Evolutionary conservation across 2,329 filamentous ascomycete genomes (phyloP), one percentile per base, ranked within the genome.

Genomic region (Fusarium sp.): DNA sequence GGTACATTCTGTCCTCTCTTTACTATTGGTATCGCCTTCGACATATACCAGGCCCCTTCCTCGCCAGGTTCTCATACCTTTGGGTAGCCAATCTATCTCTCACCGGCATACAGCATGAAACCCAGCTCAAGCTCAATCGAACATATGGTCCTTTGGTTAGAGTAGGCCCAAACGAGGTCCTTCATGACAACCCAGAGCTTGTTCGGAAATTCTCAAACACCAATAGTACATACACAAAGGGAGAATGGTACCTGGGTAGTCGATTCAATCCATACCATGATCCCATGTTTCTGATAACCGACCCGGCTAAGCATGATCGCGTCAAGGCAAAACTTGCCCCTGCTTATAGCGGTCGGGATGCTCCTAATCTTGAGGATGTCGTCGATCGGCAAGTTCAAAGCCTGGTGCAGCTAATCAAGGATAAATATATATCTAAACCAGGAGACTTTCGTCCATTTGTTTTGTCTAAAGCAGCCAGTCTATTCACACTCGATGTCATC

Each of bases 121-220:
- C 31, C n/a, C 24, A 45, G 4, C 4, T 59, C 3, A 21, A 42
- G 9, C 49, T 59, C 21, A 38, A 55, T 21, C 40, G 34, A 17
- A 54, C 14, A 1, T 42, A 46, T 7, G 56, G 56, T 3, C 7
- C 39, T 2, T 5, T 55, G 1, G 56, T 46, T 14, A 55, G 56
- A 17, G 50, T 46, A 6, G 50, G 50, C 1, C 56, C 56, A 6
- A 59, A 56, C 5, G 50, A 59, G 19, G 33, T 59, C 26, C 13
- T 55, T 0, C 28, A 24, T 1, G 34, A 59, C 13, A 40, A 59
- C 10, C 33, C 50, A 46, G 33, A 40, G 3, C 21, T 55, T 19
- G 11, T 57, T 5, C 45, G 54, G 15, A 57, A 14, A 8, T 22
- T 57, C 14, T 42, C 45, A 14, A 52, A 31, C 3, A 52, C 21